Base-by-base conservation (phyloP, 495 filamentous ascomycete genomes). In the Penicillium turbatum region DNA sequence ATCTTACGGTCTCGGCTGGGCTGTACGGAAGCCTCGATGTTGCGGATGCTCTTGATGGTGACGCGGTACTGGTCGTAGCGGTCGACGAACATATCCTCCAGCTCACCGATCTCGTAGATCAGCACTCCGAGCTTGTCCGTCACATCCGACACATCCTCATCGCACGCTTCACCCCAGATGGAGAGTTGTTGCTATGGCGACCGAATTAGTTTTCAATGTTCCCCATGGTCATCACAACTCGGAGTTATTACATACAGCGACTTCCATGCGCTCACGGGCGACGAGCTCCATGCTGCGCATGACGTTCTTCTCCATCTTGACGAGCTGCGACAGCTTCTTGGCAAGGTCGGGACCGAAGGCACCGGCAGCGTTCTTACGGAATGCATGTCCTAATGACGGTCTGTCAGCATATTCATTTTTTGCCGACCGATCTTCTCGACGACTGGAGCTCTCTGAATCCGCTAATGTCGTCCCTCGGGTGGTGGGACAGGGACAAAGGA, bases 281-380 rank as follows among this genome's bases (percentile, higher is more conserved):
- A 97, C 93, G 47, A 92, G 78, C 70, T 97, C 93, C 82, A 98
- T 85, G 68, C 91, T 96, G 64, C 93, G 88, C 93, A 98, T 98
- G 42, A 95, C 87, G 65, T 98, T 97, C 87, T 98, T 98, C 77
- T 98, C 93, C 95, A 98, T 97, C 80, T 98, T 97, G 54, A 98
- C 93, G 32, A 98, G 83, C 79, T 95, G 89, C 24, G 92, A 86
- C 51, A 98, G 84, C 83, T 98, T 98, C 79, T 93, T 92, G 48
- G 95, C 87, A 29, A 98, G 86, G 51, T 98, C 93, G 51, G 93
- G 95, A 52, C 93, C 95, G 71, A 95, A 97, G 65, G 90, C 89
- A 53, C 93, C 93, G 51, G 92, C 92, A 46, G 91, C 79, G 49
- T 87, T 88, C 70, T 88, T 88, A 65, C 93, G 89, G 70, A 97